Evolutionary conservation across 1,284 basidiomycete species (phyloP).

Genomic region (Vanrija pseudolonga): DNA sequence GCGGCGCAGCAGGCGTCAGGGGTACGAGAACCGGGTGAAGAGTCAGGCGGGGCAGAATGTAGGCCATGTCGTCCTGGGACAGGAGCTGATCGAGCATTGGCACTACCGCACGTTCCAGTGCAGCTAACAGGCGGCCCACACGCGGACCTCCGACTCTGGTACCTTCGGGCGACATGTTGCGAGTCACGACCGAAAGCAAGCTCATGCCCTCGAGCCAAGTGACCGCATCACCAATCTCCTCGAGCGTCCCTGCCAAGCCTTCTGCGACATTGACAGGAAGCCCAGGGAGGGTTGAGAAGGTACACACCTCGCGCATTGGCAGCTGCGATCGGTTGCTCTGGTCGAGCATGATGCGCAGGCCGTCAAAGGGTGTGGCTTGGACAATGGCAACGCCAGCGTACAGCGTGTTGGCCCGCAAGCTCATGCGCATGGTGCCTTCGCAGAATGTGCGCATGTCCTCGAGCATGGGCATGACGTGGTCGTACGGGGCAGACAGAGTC

Average conservation of each 20-base stretch:
- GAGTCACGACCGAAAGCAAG: constrained; percentile 42
- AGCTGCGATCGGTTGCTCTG: constrained; percentile 47
- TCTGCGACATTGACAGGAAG: constrained; percentile 11
- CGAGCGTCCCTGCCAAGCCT: constrained; percentile 34
- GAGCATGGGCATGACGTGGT: constrained; percentile 47
- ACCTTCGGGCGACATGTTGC: constrained; percentile 30
- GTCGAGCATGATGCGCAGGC: constrained; percentile 48
- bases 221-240: constrained; percentile 48
- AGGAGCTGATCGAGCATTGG: constrained; percentile 47
- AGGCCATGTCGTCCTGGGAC: constrained; percentile 40
- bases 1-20: constrained; percentile 28
- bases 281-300: constrained; percentile 20
- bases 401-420: constrained; percentile 43
- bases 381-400: constrained; percentile 50
- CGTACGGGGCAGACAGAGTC: constrained; percentile 48
- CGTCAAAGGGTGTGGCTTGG: constrained; percentile 51
- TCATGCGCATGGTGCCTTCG: constrained; percentile 37
- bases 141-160: constrained; percentile 25
- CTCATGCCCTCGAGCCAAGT: constrained; percentile 45
- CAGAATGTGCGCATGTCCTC: constrained; percentile 46
- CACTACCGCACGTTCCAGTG: constrained; percentile 42
- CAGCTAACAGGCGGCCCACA: constrained; percentile 27
- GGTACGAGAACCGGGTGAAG: constrained; percentile 44
- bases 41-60: constrained; percentile 42
- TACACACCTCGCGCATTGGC: constrained; percentile 47